A percentile compares a stretch with the other conserved stretches of the same genome.
Evolutionary conservation across 2,329 filamentous ascomycete genomes (phyloP).

Genomic region (Venturia effusa): DNA sequence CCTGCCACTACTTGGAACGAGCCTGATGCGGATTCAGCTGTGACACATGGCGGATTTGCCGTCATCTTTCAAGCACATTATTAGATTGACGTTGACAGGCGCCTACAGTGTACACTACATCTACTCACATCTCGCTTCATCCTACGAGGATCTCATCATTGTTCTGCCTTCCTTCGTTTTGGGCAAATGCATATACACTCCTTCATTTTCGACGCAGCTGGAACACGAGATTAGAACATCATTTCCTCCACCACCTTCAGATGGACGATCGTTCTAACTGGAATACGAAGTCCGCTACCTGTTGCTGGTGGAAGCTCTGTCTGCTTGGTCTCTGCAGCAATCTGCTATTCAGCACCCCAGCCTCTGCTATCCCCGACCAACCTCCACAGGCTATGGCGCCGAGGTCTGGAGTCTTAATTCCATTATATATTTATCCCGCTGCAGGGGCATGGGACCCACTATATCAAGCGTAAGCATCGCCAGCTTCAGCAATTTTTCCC

Average conservation of each 20-base stretch:
- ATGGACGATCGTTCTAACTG: conserved; percentile 4
- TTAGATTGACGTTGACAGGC: conserved; percentile 8
- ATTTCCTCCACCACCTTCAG: not conserved
- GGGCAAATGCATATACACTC: not conserved
- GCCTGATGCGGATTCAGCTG: not conserved
- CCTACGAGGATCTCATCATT: not conserved
- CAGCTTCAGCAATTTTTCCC: not conserved
- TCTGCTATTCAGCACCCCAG: conserved; percentile 14
- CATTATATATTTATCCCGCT: conserved; percentile 39
- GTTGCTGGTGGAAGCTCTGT: not conserved
- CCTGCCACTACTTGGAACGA: conserved; percentile 3
- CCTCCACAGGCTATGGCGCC: conserved; percentile 5
- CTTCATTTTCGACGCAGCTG: not conserved
- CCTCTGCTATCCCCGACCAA: not conserved
- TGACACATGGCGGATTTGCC: not conserved
- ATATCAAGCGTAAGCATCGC: conserved; percentile 28
- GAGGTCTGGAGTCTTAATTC: conserved; percentile 34
- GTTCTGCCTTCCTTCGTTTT: not conserved
- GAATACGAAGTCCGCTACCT: conserved; percentile 6
- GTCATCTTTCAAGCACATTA: conserved; percentile 3
- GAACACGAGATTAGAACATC: not conserved
- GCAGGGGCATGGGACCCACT: conserved; percentile 36
- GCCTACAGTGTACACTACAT: not conserved
- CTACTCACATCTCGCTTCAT: not conserved
- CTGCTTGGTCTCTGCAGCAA: not conserved